Base-by-base conservation (phyloP, 2,329 filamentous ascomycete species). In the Hawksworthiomyces lignivorus region DNA sequence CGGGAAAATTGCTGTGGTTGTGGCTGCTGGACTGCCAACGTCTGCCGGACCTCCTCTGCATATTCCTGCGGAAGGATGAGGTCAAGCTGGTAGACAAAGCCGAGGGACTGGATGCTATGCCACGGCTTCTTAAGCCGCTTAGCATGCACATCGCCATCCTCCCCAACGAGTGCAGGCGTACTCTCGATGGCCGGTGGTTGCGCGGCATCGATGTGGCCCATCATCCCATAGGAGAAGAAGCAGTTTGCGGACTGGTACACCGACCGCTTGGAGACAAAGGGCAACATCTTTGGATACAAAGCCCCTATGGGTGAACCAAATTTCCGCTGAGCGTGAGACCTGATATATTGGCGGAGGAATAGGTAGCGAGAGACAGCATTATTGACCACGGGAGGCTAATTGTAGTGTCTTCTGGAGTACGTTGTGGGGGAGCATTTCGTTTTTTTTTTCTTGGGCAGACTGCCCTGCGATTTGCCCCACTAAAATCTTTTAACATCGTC, bases 61-160 rank as follows among this genome's bases (percentile, higher is more conserved):
- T 75, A 50, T 36, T 81, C 77, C 49, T 76, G 66, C 0, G 88
- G 85, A 0, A 94, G 56, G n/a, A 92, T 67, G 3, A 94, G 59
- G 47, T 92, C 82, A 7, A 82, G 61, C 77, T 82, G 41, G 36
- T 42, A 28, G 22, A 50, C 27, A 56, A 84, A 87, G 28, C 72
- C 70, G 39, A 84, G 78, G 2, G 69, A 64, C 19, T 75, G 60
- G 48, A 95, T 73, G 1, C 77, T 70, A 1, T 76, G 72, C 70
- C 90, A 95, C 4, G 87, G 89, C 52, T 84, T 80, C 54, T 78
- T 82, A 56, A 84, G 32, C n/a, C 39, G 41, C 8, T 17, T 21
- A 6, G 45, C 17, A 3, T 27, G 34, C 5, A 3, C 20, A 10
- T 15, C 20, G 20, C 12, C 33, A 34, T 26, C 28, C 14, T 5